phyloP scores from a whole-genome alignment of 495 filamentous ascomycete genomes.

The Penicillium flavigenum region DNA sequence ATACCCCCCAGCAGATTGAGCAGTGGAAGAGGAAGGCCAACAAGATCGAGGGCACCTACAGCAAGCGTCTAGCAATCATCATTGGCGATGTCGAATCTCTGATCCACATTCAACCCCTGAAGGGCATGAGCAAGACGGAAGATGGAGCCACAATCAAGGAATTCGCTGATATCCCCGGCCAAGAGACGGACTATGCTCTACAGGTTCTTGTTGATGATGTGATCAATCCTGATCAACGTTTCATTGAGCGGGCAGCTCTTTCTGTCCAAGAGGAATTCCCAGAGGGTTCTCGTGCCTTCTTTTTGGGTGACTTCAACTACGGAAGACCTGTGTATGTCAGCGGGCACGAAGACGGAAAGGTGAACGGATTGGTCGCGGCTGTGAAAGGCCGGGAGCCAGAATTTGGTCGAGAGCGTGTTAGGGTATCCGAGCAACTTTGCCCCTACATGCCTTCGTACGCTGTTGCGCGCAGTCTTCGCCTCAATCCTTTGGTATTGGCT shows the following conservation, averaged over 20 bases:
- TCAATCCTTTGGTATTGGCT: constrained; percentile 85
- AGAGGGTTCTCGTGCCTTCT: constrained; percentile 76
- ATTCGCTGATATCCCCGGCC: constrained; percentile 82
- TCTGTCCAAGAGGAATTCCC: constrained; percentile 94
- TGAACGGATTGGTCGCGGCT: constrained; percentile 71
- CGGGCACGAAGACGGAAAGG: constrained; percentile 69
- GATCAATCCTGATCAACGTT: constrained; percentile 85
- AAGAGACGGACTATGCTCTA: constrained; percentile 88
- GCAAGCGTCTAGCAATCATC: constrained; percentile 83
- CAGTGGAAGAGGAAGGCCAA: constrained; percentile 81
- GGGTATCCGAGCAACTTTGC: constrained; percentile 59
- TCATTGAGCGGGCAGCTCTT: constrained; percentile 81
- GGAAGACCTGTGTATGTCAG: constrained; percentile 83
- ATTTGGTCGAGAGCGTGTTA: constrained; percentile 73
- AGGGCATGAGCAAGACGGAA: constrained; percentile 86
- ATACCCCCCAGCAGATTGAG: constrained; percentile 74
- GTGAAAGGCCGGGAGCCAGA: constrained; percentile 70
- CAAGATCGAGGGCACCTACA: constrained; percentile 81
- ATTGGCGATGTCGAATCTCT: constrained; percentile 86
- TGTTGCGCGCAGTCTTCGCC: constrained; percentile 74
- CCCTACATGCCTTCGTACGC: constrained; percentile 83
- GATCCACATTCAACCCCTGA: constrained; percentile 88
- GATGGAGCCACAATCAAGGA: constrained; percentile 91
- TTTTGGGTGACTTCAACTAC: constrained; percentile 93
- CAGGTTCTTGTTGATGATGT: constrained; percentile 91